A percentile compares a stretch with the other conserved stretches of the same genome.
These are phyloP conservation scores for Rubus parviflorus DNA, from an alignment of 306 rosid genomes.

Conservation along the genomic window DNA sequence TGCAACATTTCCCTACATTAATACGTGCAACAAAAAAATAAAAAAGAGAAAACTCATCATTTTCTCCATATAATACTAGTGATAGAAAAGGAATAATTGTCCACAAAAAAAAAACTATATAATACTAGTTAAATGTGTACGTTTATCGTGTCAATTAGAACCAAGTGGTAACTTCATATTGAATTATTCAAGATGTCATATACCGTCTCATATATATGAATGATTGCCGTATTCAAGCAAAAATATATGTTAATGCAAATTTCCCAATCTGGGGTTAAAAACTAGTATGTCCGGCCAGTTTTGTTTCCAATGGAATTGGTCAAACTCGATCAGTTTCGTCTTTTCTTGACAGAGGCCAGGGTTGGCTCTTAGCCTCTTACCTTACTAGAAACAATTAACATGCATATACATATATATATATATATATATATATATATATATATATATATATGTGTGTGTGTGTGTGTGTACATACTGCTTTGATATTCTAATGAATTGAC, in stretches of 20 bases:
- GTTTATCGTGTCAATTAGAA: neutral
- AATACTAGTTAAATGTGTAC: neutral
- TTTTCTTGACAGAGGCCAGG: neutral
- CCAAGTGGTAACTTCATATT: neutral
- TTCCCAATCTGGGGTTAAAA: neutral
- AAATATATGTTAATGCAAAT: too few species aligned
- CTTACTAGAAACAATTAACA: neutral
- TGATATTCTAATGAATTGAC: conserved; percentile 50
- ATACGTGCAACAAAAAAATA: neutral
- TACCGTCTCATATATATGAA: neutral
- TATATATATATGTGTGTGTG: too few species aligned
- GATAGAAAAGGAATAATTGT: too few species aligned
- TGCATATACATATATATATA: neutral
- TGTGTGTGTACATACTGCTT: neutral
- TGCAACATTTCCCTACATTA: neutral
- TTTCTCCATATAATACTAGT: neutral
- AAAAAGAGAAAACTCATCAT: neutral
- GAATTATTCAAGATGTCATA: neutral
- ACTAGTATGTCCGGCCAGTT: neutral
- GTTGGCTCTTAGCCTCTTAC: neutral
- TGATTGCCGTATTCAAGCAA: too few species aligned
- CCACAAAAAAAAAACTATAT: neutral
- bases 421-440: too few species aligned
- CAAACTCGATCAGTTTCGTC: neutral
- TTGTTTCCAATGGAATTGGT: too few species aligned